These are phyloP conservation scores for Talaromyces sp. DNA, from an alignment of 2,329 filamentous ascomycete genomes.

Conservation along the genomic window DNA sequence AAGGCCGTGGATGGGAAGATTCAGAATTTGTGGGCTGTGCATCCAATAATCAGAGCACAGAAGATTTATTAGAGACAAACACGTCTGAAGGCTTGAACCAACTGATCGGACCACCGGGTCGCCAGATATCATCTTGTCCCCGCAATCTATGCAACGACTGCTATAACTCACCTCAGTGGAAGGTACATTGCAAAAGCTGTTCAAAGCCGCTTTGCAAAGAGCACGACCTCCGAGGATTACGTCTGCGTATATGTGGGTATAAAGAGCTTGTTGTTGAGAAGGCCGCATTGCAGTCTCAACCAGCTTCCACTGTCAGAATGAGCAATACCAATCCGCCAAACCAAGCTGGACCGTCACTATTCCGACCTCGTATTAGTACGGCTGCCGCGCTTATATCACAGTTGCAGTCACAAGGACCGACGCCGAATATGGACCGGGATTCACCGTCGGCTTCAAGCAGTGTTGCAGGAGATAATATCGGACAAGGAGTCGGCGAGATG, in stretches of 20 bases:
- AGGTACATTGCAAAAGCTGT: conserved; percentile 56
- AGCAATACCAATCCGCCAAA: not conserved
- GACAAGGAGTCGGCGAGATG: conserved; percentile 27
- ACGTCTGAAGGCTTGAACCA: conserved; percentile 45
- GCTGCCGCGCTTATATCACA: conserved; percentile 6
- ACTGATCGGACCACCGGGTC: conserved; percentile 47
- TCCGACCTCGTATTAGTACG: conserved; percentile 3
- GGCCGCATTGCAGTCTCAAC: conserved; percentile 34
- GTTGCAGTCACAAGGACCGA: conserved; percentile 11
- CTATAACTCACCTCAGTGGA: conserved; percentile 57
- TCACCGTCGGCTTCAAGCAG: conserved; percentile 33
- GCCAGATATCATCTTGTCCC: conserved; percentile 48
- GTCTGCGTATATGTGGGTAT: conserved; percentile 56
- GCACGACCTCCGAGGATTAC: conserved; percentile 56
- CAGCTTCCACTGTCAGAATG: conserved; percentile 7
- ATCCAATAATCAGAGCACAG: conserved; percentile 38
- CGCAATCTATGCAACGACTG: conserved; percentile 57
- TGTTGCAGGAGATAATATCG: conserved; percentile 32
- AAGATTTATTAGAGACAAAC: conserved; percentile 39
- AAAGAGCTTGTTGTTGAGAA: conserved; percentile 53
- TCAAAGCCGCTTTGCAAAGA: conserved; percentile 57
- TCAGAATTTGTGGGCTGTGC: conserved; percentile 48
- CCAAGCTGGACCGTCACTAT: not conserved
- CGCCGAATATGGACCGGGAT: conserved; percentile 23
- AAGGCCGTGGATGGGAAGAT: conserved; percentile 53